Base-by-base conservation (phyloP, 2,329 filamentous ascomycete genomes). In the Sporothrix protearum region DNA sequence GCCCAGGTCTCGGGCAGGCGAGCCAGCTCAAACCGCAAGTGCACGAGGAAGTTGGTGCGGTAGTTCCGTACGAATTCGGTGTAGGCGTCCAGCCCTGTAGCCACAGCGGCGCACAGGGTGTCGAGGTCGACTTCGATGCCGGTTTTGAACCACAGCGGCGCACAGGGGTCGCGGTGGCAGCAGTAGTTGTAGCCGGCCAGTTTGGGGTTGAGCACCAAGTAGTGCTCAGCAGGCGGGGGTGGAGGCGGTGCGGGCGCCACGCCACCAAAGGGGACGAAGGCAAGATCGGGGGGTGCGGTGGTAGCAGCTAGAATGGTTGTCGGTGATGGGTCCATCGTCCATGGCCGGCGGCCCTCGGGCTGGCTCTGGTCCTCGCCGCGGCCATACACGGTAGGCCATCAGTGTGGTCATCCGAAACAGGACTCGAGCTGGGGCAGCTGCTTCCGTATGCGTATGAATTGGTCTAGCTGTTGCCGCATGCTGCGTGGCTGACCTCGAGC, bases 11-110 rank as follows among this genome's bases (percentile, higher is more conserved):
- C 53, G 59, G 69, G 45, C 59, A 70, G 49, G 1, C 22, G 33
- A 16, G 36, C 36, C 25, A 73, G 49, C 33, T 47, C 67, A 25
- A 69, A 36, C 4, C 63, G 66, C 61, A 64, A 28, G 39, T 74
- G 70, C 10, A 73, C 70, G 1, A 72, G 45, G n/a, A 75, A 74
- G 59, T 73, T 74, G 33, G 70, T 74, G 67, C 51, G 67, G 45
- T 67, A 74, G 57, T 36, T 36, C 22, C 71, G 70, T 8, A 71
- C 19, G 19, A 55, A 30, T 0, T 70, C 68, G 3, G 30, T 45
- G 49, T 53, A 63, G 2, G 28, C 39, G 9, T 59, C 36, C 1
- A 16, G 25, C 1, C 10, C 10, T 5, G 42, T 39, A 10, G 33
- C 10, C 10, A 70, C 22, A 19, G 25, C 36, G 30, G 19, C 55